Conservation (phyloP, 2,329 filamentous ascomycete genomes). For the Drechslerella coelobrocha region DNA sequence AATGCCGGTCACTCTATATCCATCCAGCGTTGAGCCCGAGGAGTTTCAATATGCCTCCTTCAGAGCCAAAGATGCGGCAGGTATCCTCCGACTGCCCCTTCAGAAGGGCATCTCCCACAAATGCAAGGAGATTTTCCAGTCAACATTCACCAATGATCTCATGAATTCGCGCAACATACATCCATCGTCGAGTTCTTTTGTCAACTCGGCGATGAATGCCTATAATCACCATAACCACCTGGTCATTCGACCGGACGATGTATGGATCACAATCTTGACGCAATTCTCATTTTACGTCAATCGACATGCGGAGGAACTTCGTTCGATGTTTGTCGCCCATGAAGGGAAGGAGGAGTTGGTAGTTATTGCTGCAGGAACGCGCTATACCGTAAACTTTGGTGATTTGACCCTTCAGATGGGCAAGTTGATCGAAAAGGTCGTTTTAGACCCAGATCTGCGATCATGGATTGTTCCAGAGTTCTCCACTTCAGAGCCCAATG, state of each 20-base stretch:
- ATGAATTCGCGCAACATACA: constrained; percentile 49
- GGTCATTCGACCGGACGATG: constrained; percentile 63
- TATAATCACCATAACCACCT: constrained; percentile 63
- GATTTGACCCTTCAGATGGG: constrained; percentile 58
- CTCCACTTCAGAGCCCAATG: constrained; percentile 62
- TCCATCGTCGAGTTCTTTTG: constrained; percentile 59
- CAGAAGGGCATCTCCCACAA: constrained; percentile 12
- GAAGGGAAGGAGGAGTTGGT: constrained; percentile 60
- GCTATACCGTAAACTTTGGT: constrained; percentile 55
- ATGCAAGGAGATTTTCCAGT: constrained; percentile 54
- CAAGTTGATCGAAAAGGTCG: constrained; percentile 58
- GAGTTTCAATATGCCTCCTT: constrained; percentile 11
- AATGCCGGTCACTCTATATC: constrained; percentile 40
- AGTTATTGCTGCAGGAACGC: constrained; percentile 51
- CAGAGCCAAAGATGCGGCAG: constrained; percentile 5
- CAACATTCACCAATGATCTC: constrained; percentile 52
- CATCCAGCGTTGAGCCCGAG: constrained; percentile 27
- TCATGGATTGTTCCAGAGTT: constrained; percentile 65
- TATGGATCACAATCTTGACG: constrained; percentile 64
- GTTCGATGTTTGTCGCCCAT: constrained; percentile 60
- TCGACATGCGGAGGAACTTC: constrained; percentile 61
- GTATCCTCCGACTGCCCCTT: constrained; percentile 29
- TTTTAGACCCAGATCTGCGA: constrained; percentile 59
- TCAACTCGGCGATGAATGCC: constrained; percentile 61
- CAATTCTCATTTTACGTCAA: constrained; percentile 63